Evolutionary conservation across 176 grass and related monocot species (phyloP).

Genomic region (Carex parvula): DNA sequence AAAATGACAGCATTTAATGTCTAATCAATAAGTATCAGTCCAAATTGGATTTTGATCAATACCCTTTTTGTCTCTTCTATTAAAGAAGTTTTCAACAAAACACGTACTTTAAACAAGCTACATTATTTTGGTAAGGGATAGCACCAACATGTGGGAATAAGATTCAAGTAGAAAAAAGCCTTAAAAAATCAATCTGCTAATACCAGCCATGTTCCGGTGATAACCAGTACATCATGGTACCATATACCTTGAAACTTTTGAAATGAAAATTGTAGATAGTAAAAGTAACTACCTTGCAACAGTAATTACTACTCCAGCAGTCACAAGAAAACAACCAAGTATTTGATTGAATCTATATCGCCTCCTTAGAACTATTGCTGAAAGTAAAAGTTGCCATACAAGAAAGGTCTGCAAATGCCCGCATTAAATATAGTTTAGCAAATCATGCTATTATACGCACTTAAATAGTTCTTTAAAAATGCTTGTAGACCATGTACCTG

Average conservation of each 20-base stretch:
- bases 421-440: not conserved
- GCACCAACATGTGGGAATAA: not conserved
- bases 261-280: not conserved
- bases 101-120: not conserved
- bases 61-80: not conserved
- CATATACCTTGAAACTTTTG: slow-evolving; percentile 6
- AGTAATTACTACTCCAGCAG: slow-evolving; percentile 77
- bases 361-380: slow-evolving; percentile 81
- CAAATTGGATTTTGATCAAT: not conserved
- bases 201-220: not conserved
- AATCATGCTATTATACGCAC: not conserved
- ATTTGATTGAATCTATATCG: slow-evolving; percentile 76
- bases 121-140: not conserved
- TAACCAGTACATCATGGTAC: slow-evolving; percentile 7
- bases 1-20: not conserved
- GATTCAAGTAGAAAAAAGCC: not conserved
- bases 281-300: slow-evolving; percentile 65
- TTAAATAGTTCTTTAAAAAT: not conserved
- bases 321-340: slow-evolving; percentile 85
- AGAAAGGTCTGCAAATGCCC: slow-evolving; percentile 70
- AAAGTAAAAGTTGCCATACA: slow-evolving; percentile 91
- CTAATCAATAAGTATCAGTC: not conserved
- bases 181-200: not conserved
- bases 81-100: not conserved
- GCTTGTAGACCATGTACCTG: slow-evolving; percentile 46